These are phyloP conservation scores for Saccharomycopsis selenospora DNA, from an alignment of 805 yeast genomes.

Conservation along the genomic window DNA sequence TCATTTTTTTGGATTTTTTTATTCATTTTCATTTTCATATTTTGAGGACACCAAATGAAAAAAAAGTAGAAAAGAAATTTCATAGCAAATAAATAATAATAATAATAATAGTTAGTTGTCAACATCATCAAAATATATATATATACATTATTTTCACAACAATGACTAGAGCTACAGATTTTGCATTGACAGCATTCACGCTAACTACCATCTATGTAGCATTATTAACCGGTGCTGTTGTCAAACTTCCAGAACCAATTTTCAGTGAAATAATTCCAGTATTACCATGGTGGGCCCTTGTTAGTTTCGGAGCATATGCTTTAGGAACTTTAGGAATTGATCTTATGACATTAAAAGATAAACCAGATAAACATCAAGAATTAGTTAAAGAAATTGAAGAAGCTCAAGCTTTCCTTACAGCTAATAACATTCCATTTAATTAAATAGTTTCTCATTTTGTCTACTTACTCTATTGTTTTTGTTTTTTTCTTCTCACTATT, in stretches of 20 bases:
- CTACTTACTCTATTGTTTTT: too few relatives aligned
- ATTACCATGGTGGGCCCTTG: constrained; percentile 64
- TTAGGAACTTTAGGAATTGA: constrained; percentile 64
- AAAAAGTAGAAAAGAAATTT: too few relatives aligned
- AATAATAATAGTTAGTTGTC: too few relatives aligned
- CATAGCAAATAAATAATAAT: too few relatives aligned
- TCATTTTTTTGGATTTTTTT: too few relatives aligned
- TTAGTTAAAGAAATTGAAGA: constrained; percentile 51
- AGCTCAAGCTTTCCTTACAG: constrained; percentile 51
- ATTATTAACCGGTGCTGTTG: constrained; percentile 40
- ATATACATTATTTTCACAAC: background rate
- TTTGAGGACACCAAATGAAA: too few relatives aligned
- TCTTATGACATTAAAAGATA: constrained; percentile 61
- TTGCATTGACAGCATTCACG: constrained; percentile 40
- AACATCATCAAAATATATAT: too few relatives aligned
- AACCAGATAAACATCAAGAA: constrained; percentile 59
- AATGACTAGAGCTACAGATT: constrained; percentile 66
- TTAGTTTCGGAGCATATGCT: constrained; percentile 62
- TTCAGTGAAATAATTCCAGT: constrained; percentile 5
- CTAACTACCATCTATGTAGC: constrained; percentile 48
- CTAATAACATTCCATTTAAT: constrained; percentile 53
- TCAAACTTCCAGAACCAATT: constrained; percentile 42
- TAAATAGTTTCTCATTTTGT: too few relatives aligned
- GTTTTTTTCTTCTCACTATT: too few relatives aligned
- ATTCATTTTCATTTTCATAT: too few relatives aligned